Percentiles rank a stretch among this genome's conserved stretches.
Evolutionary conservation across 371 early-diverging fungal genomes (phyloP).

Genomic region (Saksenaea vasiformis): DNA sequence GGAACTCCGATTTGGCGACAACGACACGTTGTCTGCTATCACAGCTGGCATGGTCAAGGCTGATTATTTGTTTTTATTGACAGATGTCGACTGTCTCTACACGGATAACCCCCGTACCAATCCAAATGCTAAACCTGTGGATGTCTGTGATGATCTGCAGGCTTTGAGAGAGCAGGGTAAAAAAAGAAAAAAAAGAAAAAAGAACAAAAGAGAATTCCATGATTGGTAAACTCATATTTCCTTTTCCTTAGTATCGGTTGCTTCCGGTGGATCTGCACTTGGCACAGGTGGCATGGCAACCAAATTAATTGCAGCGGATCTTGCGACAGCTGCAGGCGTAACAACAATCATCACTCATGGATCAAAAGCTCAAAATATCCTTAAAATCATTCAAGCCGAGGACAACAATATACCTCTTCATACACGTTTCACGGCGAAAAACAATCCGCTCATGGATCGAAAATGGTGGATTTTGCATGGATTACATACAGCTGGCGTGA

Average conservation of each 20-base stretch:
- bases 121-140: conserved; percentile 81
- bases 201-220: not conserved
- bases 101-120: conserved; percentile 95
- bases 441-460: conserved; percentile 78
- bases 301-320: conserved; percentile 95
- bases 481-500: conserved; percentile 77
- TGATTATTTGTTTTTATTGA: conserved; percentile 92
- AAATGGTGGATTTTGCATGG: conserved; percentile 96
- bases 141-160: conserved; percentile 81
- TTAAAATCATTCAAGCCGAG: conserved; percentile 70
- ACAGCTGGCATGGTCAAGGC: conserved; percentile 96
- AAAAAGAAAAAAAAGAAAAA: not conserved
- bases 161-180: conserved; percentile 63
- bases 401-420: conserved; percentile 50
- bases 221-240: not conserved
- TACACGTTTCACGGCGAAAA: conserved; percentile 79
- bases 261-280: conserved; percentile 83
- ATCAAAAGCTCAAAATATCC: conserved; percentile 72
- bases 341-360: conserved; percentile 86
- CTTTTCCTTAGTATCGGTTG: conserved; percentile 65
- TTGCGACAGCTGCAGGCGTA: conserved; percentile 92
- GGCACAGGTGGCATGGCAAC: conserved; percentile 98
- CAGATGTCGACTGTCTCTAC: conserved; percentile 96
- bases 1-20: conserved; percentile 96
- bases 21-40: conserved; percentile 95